Conservation (phyloP, 345 rosid species). For the Atalantia buxifolia region DNA sequence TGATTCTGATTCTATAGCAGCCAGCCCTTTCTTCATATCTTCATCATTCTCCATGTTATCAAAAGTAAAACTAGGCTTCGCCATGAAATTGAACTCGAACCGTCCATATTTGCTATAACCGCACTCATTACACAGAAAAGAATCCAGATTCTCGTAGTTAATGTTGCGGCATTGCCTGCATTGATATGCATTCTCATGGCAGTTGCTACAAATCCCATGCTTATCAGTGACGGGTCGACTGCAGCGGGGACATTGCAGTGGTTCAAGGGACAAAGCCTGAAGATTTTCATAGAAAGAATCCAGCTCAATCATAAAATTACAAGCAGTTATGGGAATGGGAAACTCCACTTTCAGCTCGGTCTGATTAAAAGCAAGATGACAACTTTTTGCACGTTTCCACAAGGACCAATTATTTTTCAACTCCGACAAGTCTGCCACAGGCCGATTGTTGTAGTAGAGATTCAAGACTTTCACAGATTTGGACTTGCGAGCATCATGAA, state of each 20-base stretch:
- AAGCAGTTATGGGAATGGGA: constrained; percentile 97
- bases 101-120: constrained; percentile 99
- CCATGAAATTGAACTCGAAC: constrained; percentile 98
- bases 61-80: constrained; percentile 94
- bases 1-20: constrained; percentile 96
- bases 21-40: constrained; percentile 97
- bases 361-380: constrained; percentile 96
- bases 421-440: constrained; percentile 93
- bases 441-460: constrained; percentile 93
- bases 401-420: constrained; percentile 94
- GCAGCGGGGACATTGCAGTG: constrained; percentile 98
- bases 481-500: constrained; percentile 96
- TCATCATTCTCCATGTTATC: constrained; percentile 99
- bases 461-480: constrained; percentile 97
- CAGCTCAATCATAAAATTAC: constrained; percentile 98
- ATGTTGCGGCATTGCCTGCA: constrained; percentile 99
- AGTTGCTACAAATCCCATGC: constrained; percentile 95
- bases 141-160: constrained; percentile 93
- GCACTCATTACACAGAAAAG: constrained; percentile 97
- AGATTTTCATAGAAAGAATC: constrained; percentile 99
- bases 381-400: constrained; percentile 99
- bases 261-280: constrained; percentile 96
- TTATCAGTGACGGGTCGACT: constrained; percentile 93
- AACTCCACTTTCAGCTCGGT: constrained; percentile 96
- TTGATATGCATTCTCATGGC: constrained; percentile 99